phyloP scores from a whole-genome alignment of 805 yeast genomes.

The Kazachstania viticola region DNA sequence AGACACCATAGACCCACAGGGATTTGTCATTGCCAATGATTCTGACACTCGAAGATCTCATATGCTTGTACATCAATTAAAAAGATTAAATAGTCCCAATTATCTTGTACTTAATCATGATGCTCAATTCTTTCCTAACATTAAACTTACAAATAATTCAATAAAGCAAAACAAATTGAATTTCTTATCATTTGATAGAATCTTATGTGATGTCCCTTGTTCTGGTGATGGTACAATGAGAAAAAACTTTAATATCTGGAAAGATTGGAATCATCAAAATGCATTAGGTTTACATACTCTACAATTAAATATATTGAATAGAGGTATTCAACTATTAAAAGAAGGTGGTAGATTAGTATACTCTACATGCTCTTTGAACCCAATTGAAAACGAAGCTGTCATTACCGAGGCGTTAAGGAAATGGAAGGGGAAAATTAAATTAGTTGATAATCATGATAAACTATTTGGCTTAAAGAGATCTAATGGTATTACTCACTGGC shows the following conservation, averaged over 20 bases:
- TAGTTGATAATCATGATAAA: conserved; percentile 59
- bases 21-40: conserved; percentile 92
- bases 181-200: conserved; percentile 88
- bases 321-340: conserved; percentile 83
- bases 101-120: conserved; percentile 92
- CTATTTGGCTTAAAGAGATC: conserved; percentile 72
- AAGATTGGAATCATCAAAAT: conserved; percentile 81
- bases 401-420: conserved; percentile 83
- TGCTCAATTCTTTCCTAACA: conserved; percentile 88
- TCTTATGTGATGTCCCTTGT: conserved; percentile 97
- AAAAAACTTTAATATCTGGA: conserved; percentile 93
- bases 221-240: conserved; percentile 99
- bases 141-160: conserved; percentile 30
- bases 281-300: conserved; percentile 83
- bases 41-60: conserved; percentile 92
- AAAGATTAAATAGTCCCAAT: conserved; percentile 86
- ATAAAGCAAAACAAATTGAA: conserved; percentile 38
- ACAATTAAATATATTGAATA: conserved; percentile 75
- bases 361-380: conserved; percentile 92
- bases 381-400: conserved; percentile 95
- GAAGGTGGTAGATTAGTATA: conserved; percentile 89
- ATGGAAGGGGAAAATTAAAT: conserved; percentile 54
- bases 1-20: conserved; percentile 54
- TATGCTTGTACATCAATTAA: conserved; percentile 95
- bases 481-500: conserved; percentile 71